These are phyloP conservation scores for Calamus simplicifolius DNA, from an alignment of 176 grass and related monocot species.

Conservation along the genomic window DNA sequence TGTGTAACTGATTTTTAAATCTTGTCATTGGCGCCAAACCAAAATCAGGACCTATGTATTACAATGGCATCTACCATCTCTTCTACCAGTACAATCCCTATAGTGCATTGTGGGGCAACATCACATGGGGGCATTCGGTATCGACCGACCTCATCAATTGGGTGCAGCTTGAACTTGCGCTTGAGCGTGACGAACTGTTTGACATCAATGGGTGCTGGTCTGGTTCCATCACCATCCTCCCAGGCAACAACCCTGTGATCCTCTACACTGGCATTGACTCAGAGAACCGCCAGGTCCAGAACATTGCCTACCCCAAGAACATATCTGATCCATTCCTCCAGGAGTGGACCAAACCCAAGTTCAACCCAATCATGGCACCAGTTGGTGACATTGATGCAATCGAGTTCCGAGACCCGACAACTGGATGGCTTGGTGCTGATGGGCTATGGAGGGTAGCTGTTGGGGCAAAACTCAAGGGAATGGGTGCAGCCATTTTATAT, in stretches of 20 bases:
- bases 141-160: conserved; percentile 86
- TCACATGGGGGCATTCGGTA: conserved; percentile 68
- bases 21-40: no score
- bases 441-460: conserved; percentile 59
- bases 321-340: conserved; percentile 56
- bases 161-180: conserved; percentile 40
- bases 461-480: conserved; percentile 42
- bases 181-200: conserved; percentile 17
- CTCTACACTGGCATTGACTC: conserved; percentile 71
- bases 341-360: conserved; percentile 60
- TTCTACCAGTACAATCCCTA: conserved; percentile 94
- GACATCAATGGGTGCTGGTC: conserved; percentile 82
- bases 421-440: conserved; percentile 66
- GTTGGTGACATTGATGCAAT: conserved; percentile 31
- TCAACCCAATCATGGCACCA: conserved; percentile 59
- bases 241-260: conserved; percentile 26
- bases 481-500: conserved; percentile 44
- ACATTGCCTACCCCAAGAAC: conserved; percentile 62
- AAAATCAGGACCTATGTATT: conserved; percentile 83
- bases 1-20: no score
- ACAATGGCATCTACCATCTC: conserved; percentile 90
- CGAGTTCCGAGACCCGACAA: conserved; percentile 82
- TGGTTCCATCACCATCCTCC: conserved; percentile 67
- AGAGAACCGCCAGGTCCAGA: conserved; percentile 61
- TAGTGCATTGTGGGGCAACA: conserved; percentile 53